Evolutionary conservation across 352 stramenopile genomes (phyloP), one percentile per base, ranked within the genome.

Genomic region (Phytophthora chlamydospora): DNA sequence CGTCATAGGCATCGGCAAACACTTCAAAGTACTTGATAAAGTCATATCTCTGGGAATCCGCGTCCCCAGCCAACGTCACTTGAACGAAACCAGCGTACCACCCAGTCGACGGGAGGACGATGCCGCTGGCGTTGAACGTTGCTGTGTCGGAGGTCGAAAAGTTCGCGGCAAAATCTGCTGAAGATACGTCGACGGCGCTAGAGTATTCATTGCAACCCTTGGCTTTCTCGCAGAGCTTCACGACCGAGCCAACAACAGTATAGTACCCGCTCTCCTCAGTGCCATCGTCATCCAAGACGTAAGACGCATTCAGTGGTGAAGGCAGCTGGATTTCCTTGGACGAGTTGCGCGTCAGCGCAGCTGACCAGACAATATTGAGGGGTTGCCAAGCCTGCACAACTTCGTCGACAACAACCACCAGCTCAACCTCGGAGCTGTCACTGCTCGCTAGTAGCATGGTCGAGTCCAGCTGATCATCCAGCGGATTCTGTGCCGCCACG

Each of bases 1-100:
- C 21, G 13, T 81, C 49, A 1, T 59, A 61, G 17, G 61, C 36
- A 0, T 68, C 80, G 16, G 76, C 75, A 21, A 86, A 65, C 6
- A 88, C 47, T 21, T 78, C 57, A 31, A 90, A 86, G 60, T 83
- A 83, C 50, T 69, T 80, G 41, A 75, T 61, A 45, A 78, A 75
- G 45, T 90, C 81, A 35, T 82, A 88, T 44, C 81, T 60, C 16
- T 69, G 73, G 13, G 34, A 41, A 17, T 68, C 61, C 10, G 58
- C 32, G 8, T 61, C 32, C 0, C 69, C 73, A 6, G 67, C 68
- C 5, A 89, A 54, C 10, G 81, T 80, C 33, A 88, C 29, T 48
- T 88, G 78, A 4, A 63, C 47, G 44, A 88, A 77, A 5, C 76
- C 77, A 0, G 39, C 33, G 43, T 85, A 82, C 54, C 63, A 75